A percentile compares a stretch with the other conserved stretches of the same genome.
Conservation (phyloP, 768 basidiomycete species). For the Termitomyces sp. region DNA sequence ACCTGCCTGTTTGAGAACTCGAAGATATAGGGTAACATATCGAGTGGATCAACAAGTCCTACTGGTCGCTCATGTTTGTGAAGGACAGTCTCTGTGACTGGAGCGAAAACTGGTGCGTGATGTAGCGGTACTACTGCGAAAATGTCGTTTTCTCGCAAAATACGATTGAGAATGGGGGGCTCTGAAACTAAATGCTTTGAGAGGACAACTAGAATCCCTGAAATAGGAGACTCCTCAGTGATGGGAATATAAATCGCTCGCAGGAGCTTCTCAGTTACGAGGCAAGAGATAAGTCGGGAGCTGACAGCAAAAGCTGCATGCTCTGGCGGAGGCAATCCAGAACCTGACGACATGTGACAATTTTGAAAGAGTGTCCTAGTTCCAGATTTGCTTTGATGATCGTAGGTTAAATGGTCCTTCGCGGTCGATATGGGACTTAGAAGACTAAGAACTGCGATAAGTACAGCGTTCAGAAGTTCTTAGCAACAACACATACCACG, state of each 20-base stretch:
- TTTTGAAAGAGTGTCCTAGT: neutral
- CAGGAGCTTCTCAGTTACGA: slow-evolving; percentile 43
- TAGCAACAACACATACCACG: neutral
- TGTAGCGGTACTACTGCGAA: slow-evolving; percentile 44
- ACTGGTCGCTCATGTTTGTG: slow-evolving; percentile 34
- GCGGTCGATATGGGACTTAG: neutral
- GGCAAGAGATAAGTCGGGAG: slow-evolving; percentile 42
- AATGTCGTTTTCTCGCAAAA: slow-evolving; percentile 34
- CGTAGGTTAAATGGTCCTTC: neutral
- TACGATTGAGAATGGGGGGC: slow-evolving; percentile 24
- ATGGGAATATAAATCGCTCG: slow-evolving; percentile 35
- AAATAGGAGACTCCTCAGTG: slow-evolving; percentile 12
- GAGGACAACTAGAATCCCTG: slow-evolving; percentile 34
- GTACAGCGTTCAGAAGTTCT: no score
- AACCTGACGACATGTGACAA: slow-evolving; percentile 30
- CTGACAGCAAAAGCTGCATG: slow-evolving; percentile 41
- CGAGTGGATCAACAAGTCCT: slow-evolving; percentile 51
- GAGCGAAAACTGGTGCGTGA: slow-evolving; percentile 34
- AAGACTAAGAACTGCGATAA: neutral
- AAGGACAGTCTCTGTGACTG: slow-evolving; percentile 7
- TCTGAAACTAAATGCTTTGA: slow-evolving; percentile 30
- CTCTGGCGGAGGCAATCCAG: slow-evolving; percentile 25
- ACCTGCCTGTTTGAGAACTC: slow-evolving; percentile 20
- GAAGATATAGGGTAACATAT: slow-evolving; percentile 45
- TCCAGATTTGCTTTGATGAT: neutral